Evolutionary conservation across 1,284 basidiomycete species (phyloP).

Genomic region (Vanrija pseudolonga): DNA sequence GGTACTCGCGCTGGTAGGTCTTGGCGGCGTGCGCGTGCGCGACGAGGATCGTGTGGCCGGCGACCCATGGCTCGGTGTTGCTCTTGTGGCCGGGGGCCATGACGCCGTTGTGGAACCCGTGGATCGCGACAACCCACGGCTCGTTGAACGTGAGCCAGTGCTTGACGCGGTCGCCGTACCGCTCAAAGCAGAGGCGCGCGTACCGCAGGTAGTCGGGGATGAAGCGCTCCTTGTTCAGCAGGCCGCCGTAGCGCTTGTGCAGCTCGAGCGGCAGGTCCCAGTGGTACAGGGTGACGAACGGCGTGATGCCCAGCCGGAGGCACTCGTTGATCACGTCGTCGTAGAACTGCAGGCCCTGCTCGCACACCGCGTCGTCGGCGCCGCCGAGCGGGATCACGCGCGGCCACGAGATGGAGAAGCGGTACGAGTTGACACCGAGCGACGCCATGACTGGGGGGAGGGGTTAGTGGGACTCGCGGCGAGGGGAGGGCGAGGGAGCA

Average conservation of each 20-base stretch:
- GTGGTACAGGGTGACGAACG: constrained; percentile 70
- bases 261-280: constrained; percentile 72
- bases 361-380: constrained; percentile 65
- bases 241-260: constrained; percentile 68
- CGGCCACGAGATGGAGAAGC: constrained; percentile 73
- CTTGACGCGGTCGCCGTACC: constrained; percentile 70
- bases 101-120: constrained; percentile 54
- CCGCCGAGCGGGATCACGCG: constrained; percentile 64
- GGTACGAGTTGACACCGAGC: constrained; percentile 59
- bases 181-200: constrained; percentile 65
- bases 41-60: constrained; percentile 65
- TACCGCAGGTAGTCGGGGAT: constrained; percentile 63
- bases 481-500: too few species aligned
- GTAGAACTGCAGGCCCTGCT: constrained; percentile 57
- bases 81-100: constrained; percentile 53
- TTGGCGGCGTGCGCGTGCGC: constrained; percentile 65
- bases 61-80: constrained; percentile 68
- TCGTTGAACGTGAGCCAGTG: constrained; percentile 66
- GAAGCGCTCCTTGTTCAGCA: constrained; percentile 58
- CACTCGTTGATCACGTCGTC: constrained; percentile 22
- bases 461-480: background rate
- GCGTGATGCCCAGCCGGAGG: constrained; percentile 57
- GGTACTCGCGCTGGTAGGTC: constrained; percentile 61
- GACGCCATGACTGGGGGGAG: constrained; percentile 52
- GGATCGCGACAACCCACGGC: constrained; percentile 66